Percentiles rank a stretch among this genome's conserved stretches.
phyloP scores from a whole-genome alignment of 2,329 filamentous ascomycete genomes.

The Ceratocystis diversiconidia region DNA sequence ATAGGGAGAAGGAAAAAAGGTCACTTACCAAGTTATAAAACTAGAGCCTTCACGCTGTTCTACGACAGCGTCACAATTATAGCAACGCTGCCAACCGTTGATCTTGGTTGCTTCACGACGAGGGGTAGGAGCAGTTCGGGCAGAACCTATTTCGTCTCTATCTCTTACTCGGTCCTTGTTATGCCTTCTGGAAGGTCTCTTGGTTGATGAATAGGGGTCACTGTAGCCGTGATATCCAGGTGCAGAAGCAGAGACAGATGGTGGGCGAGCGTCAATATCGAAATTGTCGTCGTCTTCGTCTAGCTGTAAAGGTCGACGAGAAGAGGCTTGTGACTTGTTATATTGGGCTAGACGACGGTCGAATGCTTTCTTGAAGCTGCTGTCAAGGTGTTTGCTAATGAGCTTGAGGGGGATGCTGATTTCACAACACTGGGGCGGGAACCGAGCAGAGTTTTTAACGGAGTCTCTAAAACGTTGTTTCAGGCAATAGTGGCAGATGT shows the following conservation, averaged over 20 bases:
- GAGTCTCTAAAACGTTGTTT: constrained; percentile 62
- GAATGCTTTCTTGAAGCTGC: constrained; percentile 63
- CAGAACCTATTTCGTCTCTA: constrained; percentile 16
- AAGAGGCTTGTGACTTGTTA: constrained; percentile 24
- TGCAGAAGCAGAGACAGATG: neutral
- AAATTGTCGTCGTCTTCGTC: constrained; percentile 9
- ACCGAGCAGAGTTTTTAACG: constrained; percentile 60
- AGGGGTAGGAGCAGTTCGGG: constrained; percentile 15
- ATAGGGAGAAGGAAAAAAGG: constrained; percentile 5
- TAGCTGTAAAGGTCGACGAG: constrained; percentile 4
- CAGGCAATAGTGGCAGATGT: constrained; percentile 67
- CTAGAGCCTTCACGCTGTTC: constrained; percentile 74
- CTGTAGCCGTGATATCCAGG: constrained; percentile 9
- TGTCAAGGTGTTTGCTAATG: constrained; percentile 61
- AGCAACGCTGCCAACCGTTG: constrained; percentile 62
- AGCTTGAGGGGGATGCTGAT: constrained; percentile 56
- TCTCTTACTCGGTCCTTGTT: constrained; percentile 10
- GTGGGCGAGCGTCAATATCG: neutral
- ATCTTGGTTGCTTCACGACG: constrained; percentile 39
- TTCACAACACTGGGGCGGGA: constrained; percentile 76
- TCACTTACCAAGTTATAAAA: constrained; percentile 68
- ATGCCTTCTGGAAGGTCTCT: neutral
- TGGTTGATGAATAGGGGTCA: neutral
- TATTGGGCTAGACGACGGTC: constrained; percentile 69
- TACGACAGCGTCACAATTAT: constrained; percentile 57